These are phyloP conservation scores for Karstenula rhodostoma DNA, from an alignment of 2,329 filamentous ascomycete species.

Conservation along the genomic window DNA sequence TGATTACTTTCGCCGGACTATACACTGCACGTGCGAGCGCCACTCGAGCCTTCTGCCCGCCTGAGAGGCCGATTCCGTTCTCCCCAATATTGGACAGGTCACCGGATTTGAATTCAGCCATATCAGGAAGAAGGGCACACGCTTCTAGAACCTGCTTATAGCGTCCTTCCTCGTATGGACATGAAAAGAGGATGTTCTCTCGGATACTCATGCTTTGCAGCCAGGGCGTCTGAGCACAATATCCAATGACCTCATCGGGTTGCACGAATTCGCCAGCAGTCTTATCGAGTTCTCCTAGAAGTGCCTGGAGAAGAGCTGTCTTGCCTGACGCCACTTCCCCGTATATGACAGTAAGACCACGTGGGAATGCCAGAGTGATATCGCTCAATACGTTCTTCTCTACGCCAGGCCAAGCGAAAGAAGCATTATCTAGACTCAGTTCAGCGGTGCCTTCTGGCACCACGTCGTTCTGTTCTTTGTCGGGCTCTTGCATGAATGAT, in stretches of 20 bases:
- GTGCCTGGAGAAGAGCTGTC: conserved; percentile 66
- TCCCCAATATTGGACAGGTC: conserved; percentile 69
- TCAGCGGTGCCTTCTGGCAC: conserved; percentile 45
- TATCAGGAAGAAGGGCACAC: conserved; percentile 68
- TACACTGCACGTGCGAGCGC: conserved; percentile 69
- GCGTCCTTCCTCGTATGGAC: conserved; percentile 71
- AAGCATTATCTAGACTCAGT: conserved; percentile 67
- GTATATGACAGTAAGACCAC: conserved; percentile 66
- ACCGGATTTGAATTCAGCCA: conserved; percentile 69
- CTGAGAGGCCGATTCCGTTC: conserved; percentile 68
- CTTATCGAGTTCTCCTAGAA: conserved; percentile 67
- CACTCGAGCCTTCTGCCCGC: conserved; percentile 68
- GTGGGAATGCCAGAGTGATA: conserved; percentile 62
- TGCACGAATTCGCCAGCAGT: conserved; percentile 59
- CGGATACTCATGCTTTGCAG: conserved; percentile 74
- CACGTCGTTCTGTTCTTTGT: conserved; percentile 67
- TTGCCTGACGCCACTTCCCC: conserved; percentile 73
- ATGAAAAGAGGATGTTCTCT: conserved; percentile 72
- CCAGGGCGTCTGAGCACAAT: conserved; percentile 73
- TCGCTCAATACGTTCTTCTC: conserved; percentile 63
- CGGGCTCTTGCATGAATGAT: conserved; percentile 84
- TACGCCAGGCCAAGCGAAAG: conserved; percentile 81
- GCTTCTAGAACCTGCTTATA: conserved; percentile 74
- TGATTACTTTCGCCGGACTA: conserved; percentile 61
- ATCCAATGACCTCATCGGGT: conserved; percentile 66